These are phyloP conservation scores for Geranium incanum DNA, from an alignment of 441 rosid species.

Conservation along the genomic window DNA sequence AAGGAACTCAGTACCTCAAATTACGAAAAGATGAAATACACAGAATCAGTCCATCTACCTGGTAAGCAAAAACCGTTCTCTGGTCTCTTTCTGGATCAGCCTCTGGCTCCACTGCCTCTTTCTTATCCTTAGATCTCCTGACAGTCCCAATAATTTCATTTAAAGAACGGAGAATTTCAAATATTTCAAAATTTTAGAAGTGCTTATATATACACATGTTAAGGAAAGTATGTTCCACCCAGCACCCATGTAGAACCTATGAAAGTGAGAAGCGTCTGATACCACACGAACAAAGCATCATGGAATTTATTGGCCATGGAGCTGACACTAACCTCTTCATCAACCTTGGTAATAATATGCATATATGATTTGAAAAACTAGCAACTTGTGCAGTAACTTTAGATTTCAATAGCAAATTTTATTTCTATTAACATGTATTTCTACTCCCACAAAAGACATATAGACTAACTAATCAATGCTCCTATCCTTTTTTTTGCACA, in stretches of 20 bases:
- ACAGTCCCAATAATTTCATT: constrained; percentile 8
- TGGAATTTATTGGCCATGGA: no score
- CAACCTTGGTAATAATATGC: no score
- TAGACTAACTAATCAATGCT: not conserved
- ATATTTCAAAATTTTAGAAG: not conserved
- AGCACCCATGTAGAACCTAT: no score
- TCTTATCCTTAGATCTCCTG: constrained; percentile 77
- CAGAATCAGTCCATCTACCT: constrained; percentile 35
- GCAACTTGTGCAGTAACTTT: no score
- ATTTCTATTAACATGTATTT: not conserved
- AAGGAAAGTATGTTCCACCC: no score
- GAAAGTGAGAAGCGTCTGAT: no score
- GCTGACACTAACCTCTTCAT: no score
- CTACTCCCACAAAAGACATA: not conserved
- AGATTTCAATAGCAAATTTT: no score
- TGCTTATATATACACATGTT: no score
- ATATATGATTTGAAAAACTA: no score
- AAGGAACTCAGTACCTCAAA: not conserved
- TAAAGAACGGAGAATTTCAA: not conserved
- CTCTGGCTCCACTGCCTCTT: constrained; percentile 68
- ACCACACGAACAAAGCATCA: no score
- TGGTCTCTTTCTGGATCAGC: constrained; percentile 97
- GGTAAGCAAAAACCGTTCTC: constrained; percentile 91
- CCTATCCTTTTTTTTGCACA: not conserved
- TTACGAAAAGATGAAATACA: constrained; percentile 1